These are phyloP conservation scores for Fusarium liriodendri DNA, from an alignment of 2,329 filamentous ascomycete genomes.

Conservation along the genomic window DNA sequence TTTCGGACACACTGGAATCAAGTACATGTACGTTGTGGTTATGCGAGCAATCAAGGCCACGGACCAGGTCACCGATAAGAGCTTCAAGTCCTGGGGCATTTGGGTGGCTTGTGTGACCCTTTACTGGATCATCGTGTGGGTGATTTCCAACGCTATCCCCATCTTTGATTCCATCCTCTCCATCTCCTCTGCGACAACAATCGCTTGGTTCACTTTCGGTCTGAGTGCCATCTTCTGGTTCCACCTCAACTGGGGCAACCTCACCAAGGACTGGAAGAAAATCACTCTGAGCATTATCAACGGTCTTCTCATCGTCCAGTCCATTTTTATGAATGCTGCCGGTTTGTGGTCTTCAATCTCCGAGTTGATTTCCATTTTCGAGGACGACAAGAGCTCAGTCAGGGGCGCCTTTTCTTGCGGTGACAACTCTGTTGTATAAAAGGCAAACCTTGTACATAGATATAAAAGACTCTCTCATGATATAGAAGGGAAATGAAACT, in stretches of 20 bases:
- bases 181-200: constrained; percentile 49
- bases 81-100: constrained; percentile 48
- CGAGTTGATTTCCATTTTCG: constrained; percentile 45
- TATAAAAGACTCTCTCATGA: neutral
- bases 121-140: constrained; percentile 48
- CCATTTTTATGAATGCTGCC: constrained; percentile 50
- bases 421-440: constrained; percentile 43
- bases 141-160: constrained; percentile 51
- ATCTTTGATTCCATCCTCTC: constrained; percentile 52
- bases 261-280: constrained; percentile 37
- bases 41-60: constrained; percentile 48
- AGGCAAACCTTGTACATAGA: neutral
- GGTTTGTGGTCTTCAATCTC: constrained; percentile 49
- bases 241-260: constrained; percentile 45
- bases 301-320: constrained; percentile 44
- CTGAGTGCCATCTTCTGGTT: constrained; percentile 50
- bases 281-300: constrained; percentile 38
- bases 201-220: constrained; percentile 52
- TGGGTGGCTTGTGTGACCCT: constrained; percentile 48
- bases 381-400: constrained; percentile 36
- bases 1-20: constrained; percentile 48
- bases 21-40: constrained; percentile 48
- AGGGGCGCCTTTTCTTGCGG: constrained; percentile 48
- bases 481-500: neutral
- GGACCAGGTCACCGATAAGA: constrained; percentile 47